phyloP scores from a whole-genome alignment of 768 basidiomycete species.

The Xerocomellus intermedius region DNA sequence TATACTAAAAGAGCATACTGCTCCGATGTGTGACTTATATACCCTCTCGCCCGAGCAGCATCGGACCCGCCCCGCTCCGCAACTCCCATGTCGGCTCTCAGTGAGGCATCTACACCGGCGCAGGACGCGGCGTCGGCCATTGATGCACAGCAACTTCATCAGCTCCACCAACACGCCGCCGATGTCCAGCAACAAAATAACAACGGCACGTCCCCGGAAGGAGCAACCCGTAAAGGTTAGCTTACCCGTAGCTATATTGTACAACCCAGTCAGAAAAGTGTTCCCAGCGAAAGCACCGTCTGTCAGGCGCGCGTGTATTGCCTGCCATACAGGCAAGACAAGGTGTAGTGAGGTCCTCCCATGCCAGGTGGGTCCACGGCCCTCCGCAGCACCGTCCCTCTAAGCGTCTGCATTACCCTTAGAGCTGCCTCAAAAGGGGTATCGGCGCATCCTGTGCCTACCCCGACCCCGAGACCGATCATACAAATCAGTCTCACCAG shows the following conservation, averaged over 20 bases:
- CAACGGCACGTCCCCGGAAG: constrained; percentile 32
- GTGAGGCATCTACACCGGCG: constrained; percentile 68
- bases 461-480: constrained; percentile 70
- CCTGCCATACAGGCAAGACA: constrained; percentile 82
- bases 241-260: constrained; percentile 20
- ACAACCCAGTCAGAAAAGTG: constrained; percentile 10
- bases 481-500: constrained; percentile 36
- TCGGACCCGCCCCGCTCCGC: constrained; percentile 40
- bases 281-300: constrained; percentile 73
- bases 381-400: constrained; percentile 8
- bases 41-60: constrained; percentile 22
- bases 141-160: constrained; percentile 55
- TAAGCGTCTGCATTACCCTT: constrained; percentile 7
- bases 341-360: constrained; percentile 80
- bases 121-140: constrained; percentile 58
- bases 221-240: constrained; percentile 58
- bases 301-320: constrained; percentile 75
- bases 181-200: constrained; percentile 37
- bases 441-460: constrained; percentile 69
- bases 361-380: constrained; percentile 57
- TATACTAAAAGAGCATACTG: constrained; percentile 23
- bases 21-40: constrained; percentile 32
- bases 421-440: constrained; percentile 84
- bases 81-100: constrained; percentile 72
- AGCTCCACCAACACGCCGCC: constrained; percentile 35